phyloP scores from a whole-genome alignment of 306 rosid species.

The Astragalus glycyphyllos region DNA sequence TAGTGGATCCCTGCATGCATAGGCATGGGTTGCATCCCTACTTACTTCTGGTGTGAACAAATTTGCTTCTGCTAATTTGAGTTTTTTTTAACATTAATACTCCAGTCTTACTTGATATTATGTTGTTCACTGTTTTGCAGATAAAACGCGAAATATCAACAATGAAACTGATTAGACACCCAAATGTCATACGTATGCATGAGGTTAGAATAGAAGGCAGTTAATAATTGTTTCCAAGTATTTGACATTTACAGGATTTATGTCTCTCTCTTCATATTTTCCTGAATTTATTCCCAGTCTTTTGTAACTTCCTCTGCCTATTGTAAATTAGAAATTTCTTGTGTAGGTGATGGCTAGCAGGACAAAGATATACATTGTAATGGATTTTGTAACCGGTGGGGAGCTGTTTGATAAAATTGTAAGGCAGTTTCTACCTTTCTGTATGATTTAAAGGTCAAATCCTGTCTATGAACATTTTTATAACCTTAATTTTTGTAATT shows the following conservation, averaged over 20 bases:
- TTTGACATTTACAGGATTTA: slow-evolving; percentile 34
- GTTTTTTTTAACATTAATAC: slow-evolving; percentile 8
- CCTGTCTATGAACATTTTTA: slow-evolving; percentile 22
- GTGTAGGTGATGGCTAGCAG: slow-evolving; percentile 96
- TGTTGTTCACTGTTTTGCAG: slow-evolving; percentile 55
- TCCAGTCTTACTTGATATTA: slow-evolving; percentile 13
- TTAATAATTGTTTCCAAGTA: background rate
- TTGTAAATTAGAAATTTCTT: slow-evolving; percentile 43
- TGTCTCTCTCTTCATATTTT: slow-evolving; percentile 36
- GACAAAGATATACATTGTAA: slow-evolving; percentile 88
- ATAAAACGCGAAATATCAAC: slow-evolving; percentile 96
- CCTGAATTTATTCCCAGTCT: slow-evolving; percentile 11
- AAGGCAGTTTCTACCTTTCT: slow-evolving; percentile 47
- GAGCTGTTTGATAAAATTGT: slow-evolving; percentile 94
- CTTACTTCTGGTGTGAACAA: slow-evolving; percentile 10
- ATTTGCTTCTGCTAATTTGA: slow-evolving; percentile 11
- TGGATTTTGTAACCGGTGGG: slow-evolving; percentile 95
- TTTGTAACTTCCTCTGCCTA: slow-evolving; percentile 29
- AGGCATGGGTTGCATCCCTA: slow-evolving; percentile 13
- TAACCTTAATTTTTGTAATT: slow-evolving; percentile 31
- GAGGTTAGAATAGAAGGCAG: slow-evolving; percentile 78
- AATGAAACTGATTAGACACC: slow-evolving; percentile 91
- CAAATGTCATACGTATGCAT: slow-evolving; percentile 88
- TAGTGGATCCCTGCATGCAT: background rate
- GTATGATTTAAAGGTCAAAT: slow-evolving; percentile 10